A percentile compares a stretch with the other conserved stretches of the same genome.
phyloP scores from a whole-genome alignment of 352 stramenopile species.

The Globisporangium megalacanthum region DNA sequence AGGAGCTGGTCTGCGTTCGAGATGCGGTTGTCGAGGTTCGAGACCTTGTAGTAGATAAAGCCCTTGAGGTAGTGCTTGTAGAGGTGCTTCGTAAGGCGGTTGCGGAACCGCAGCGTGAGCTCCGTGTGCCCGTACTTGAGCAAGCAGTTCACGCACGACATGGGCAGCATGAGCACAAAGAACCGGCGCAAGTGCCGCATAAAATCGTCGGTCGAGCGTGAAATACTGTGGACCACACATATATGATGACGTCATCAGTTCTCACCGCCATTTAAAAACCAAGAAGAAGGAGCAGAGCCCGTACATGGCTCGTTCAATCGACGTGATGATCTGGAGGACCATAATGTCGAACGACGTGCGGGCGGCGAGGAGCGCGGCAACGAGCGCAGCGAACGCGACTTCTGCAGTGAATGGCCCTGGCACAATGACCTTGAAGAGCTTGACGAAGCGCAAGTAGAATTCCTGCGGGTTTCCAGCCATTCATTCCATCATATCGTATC shows the following conservation, averaged over 20 bases:
- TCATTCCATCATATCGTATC: not conserved
- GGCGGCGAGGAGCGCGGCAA: constrained; percentile 52
- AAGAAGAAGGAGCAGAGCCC: not conserved
- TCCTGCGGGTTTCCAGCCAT: constrained; percentile 16
- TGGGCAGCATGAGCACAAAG: constrained; percentile 69
- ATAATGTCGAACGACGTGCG: constrained; percentile 78
- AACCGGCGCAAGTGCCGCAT: constrained; percentile 63
- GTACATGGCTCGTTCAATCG: constrained; percentile 69
- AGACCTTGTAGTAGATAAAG: constrained; percentile 90
- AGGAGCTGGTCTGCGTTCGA: constrained; percentile 85
- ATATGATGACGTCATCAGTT: not conserved
- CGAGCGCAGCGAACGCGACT: constrained; percentile 56
- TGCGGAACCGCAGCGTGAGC: constrained; percentile 77
- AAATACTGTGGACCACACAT: constrained; percentile 29
- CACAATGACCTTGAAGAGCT: constrained; percentile 70
- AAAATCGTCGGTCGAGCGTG: constrained; percentile 61
- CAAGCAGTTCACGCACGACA: constrained; percentile 76
- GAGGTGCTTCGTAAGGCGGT: constrained; percentile 71
- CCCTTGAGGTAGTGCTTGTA: constrained; percentile 84
- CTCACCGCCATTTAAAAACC: not conserved
- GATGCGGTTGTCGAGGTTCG: constrained; percentile 86
- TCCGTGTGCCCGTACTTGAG: constrained; percentile 81
- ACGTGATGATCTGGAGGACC: constrained; percentile 70
- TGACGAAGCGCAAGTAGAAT: constrained; percentile 56
- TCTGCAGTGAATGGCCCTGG: constrained; percentile 63